Evolutionary conservation across 768 basidiomycete species (phyloP).

Genomic region (Filobasidium floriforme): DNA sequence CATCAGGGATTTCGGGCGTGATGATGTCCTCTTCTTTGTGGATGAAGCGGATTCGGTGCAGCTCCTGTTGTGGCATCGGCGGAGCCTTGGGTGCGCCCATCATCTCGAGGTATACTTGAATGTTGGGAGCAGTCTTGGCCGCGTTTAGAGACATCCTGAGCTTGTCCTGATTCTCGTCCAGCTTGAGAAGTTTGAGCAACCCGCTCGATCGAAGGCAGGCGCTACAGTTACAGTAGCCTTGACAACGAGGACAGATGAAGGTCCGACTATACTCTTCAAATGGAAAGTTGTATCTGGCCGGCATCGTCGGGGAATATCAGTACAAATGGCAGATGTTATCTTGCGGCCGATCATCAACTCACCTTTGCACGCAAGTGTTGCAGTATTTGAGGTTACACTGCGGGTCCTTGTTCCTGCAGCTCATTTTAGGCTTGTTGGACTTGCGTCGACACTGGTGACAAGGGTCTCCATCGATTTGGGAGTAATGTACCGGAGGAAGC

Average conservation of each 20-base stretch:
- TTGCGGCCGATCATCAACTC: background rate
- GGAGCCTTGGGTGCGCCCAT: slow-evolving; percentile 20
- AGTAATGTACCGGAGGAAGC: background rate
- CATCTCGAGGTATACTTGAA: slow-evolving; percentile 20
- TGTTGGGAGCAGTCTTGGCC: slow-evolving; percentile 13
- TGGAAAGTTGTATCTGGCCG: slow-evolving; percentile 31
- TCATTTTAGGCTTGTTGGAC: slow-evolving; percentile 38
- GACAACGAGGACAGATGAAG: slow-evolving; percentile 42
- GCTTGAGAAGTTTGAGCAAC: slow-evolving; percentile 20
- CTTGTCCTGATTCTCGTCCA: slow-evolving; percentile 12
- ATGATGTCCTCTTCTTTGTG: slow-evolving; percentile 17
- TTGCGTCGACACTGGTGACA: slow-evolving; percentile 41
- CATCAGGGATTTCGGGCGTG: slow-evolving; percentile 16
- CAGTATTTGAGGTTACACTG: slow-evolving; percentile 33
- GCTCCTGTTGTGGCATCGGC: slow-evolving; percentile 9
- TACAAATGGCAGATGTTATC: slow-evolving; percentile 18
- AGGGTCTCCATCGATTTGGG: slow-evolving; percentile 26
- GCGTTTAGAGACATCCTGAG: slow-evolving; percentile 8
- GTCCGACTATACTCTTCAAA: slow-evolving; percentile 38
- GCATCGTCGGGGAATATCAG: slow-evolving; percentile 3
- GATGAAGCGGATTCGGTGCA: slow-evolving; percentile 21
- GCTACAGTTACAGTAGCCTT: slow-evolving; percentile 39
- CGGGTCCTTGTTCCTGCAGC: slow-evolving; percentile 34
- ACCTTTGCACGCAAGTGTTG: slow-evolving; percentile 32
- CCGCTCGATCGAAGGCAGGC: slow-evolving; percentile 35